phyloP scores from a whole-genome alignment of 2,329 filamentous ascomycete species.

The Neofusicoccum kwambonambiense region DNA sequence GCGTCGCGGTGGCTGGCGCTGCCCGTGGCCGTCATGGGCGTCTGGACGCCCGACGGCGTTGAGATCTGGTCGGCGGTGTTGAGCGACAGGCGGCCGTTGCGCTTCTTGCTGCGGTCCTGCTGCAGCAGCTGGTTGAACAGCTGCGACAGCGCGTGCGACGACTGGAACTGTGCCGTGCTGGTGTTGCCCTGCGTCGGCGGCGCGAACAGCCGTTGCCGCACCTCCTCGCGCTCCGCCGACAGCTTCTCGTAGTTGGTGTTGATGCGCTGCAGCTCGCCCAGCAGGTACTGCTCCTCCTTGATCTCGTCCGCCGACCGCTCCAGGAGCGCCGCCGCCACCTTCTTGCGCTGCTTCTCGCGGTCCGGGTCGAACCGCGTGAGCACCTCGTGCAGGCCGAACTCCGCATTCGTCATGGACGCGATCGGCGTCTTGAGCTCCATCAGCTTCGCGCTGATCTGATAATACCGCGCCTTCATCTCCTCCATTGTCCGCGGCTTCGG shows the following conservation, averaged over 20 bases:
- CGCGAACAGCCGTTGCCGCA: conserved; percentile 83
- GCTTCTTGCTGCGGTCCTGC: conserved; percentile 86
- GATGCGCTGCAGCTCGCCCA: conserved; percentile 90
- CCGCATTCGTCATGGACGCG: conserved; percentile 72
- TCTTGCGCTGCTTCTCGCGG: conserved; percentile 77
- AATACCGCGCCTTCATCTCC: conserved; percentile 88
- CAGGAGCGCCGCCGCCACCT: conserved; percentile 77
- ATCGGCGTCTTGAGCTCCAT: conserved; percentile 42
- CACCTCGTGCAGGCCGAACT: conserved; percentile 79
- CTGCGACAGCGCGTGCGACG: conserved; percentile 74
- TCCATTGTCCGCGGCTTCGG: conserved; percentile 71
- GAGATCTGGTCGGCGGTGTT: conserved; percentile 36
- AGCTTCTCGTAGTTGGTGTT: conserved; percentile 81
- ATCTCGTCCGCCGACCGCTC: conserved; percentile 82
- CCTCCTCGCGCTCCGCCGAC: conserved; percentile 81
- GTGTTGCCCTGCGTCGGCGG: conserved; percentile 62
- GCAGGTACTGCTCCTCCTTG: conserved; percentile 83
- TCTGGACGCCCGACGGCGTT: conserved; percentile 29
- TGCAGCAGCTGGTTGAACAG: conserved; percentile 80
- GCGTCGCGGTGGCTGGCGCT: conserved; percentile 42
- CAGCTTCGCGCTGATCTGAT: conserved; percentile 66
- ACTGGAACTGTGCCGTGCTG: conserved; percentile 61
- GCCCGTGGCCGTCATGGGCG: conserved; percentile 13
- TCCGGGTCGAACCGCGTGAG: conserved; percentile 84
- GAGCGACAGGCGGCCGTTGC: conserved; percentile 50